phyloP scores from a whole-genome alignment of 305 asterid genomes.

The Stenogyne calaminthoides region DNA sequence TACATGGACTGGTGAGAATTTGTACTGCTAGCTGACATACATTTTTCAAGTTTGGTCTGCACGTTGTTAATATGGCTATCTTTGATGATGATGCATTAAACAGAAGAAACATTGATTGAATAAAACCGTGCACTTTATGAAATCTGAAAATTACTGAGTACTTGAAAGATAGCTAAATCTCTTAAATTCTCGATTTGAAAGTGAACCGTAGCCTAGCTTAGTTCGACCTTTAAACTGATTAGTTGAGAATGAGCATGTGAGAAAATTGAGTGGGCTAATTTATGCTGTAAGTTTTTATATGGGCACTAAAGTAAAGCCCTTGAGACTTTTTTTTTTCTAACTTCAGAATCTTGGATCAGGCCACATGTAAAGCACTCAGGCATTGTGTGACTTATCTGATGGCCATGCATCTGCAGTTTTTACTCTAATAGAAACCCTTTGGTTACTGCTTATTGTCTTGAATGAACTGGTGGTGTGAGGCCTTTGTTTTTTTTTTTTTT shows the following conservation, averaged over 20 bases:
- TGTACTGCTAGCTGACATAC: constrained; percentile 18
- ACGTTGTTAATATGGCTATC: not conserved
- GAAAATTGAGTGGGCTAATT: not conserved
- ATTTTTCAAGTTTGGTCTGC: not conserved
- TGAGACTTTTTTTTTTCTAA: not conserved
- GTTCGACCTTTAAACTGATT: not conserved
- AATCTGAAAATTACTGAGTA: not conserved
- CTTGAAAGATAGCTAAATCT: not conserved
- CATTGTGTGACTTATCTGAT: not conserved
- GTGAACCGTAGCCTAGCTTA: constrained; percentile 1
- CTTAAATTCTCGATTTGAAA: not conserved
- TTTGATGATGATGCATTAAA: not conserved
- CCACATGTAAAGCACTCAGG: not conserved
- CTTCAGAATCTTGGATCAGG: not conserved
- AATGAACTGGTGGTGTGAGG: not conserved
- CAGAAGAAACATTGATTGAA: constrained; percentile 3
- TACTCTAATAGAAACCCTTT: not conserved
- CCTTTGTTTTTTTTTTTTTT: not conserved
- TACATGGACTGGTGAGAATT: constrained; percentile 94
- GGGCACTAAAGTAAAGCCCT: not conserved
- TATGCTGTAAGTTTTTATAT: not conserved
- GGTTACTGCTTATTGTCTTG: not conserved
- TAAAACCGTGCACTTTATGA: not conserved
- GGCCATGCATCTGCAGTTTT: not conserved
- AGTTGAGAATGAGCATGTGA: constrained; percentile 9